phyloP scores from a whole-genome alignment of 202 grass and related monocot genomes.

The Schoenoplectus triqueter region DNA sequence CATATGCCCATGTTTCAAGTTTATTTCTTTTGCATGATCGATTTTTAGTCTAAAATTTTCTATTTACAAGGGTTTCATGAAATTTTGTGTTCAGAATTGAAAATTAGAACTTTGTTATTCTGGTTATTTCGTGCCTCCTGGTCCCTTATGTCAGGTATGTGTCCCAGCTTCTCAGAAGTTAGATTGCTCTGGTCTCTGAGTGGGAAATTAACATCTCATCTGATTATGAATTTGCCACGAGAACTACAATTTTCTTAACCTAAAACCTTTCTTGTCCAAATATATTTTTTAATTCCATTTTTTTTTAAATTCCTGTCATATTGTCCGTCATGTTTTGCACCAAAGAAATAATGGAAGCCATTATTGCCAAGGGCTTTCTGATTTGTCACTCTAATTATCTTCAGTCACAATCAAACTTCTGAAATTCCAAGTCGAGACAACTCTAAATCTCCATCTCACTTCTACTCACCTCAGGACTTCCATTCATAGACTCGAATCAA shows the following conservation, averaged over 20 bases:
- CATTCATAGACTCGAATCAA: constrained; percentile 50
- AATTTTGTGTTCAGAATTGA: not conserved
- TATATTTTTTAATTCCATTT: not conserved
- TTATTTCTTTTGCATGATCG: too few relatives aligned
- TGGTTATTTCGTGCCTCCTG: not conserved
- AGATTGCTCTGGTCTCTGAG: not conserved
- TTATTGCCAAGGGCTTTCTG: constrained; percentile 10
- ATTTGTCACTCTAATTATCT: constrained; percentile 32
- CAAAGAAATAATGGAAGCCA: constrained; percentile 3
- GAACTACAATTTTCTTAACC: not conserved
- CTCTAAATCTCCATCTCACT: not conserved
- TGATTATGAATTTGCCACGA: not conserved
- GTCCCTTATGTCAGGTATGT: not conserved
- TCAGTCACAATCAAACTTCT: constrained; percentile 39
- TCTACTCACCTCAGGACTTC: constrained; percentile 36
- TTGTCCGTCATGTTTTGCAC: constrained; percentile 1
- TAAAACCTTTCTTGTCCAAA: not conserved
- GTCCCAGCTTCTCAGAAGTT: not conserved
- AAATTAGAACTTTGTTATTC: not conserved
- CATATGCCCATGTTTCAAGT: too few relatives aligned
- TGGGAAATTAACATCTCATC: not conserved
- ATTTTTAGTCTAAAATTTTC: not conserved
- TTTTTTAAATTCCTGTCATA: not conserved
- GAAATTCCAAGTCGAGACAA: constrained; percentile 37
- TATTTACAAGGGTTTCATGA: not conserved